phyloP scores from a whole-genome alignment of 116 monocot genomes.

The Cymodocea nodosa region DNA sequence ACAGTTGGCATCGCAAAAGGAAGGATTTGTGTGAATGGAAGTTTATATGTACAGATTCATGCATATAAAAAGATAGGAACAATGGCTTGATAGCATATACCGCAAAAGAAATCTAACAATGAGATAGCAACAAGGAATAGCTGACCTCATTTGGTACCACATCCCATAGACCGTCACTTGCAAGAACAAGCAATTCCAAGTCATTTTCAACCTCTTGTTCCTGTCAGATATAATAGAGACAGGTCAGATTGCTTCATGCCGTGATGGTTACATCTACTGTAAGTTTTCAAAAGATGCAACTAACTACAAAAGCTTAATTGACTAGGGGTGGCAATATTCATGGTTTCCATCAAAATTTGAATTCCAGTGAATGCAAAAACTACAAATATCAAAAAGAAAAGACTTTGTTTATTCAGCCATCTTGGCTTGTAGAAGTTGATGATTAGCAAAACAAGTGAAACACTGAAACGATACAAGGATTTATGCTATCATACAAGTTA shows the following conservation, averaged over 20 bases:
- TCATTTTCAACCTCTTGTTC: conserved; percentile 59
- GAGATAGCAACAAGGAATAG: background rate
- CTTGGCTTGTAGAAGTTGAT: no score
- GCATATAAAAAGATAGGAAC: no score
- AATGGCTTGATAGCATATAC: background rate
- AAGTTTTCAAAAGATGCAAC: background rate
- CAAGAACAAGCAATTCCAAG: conserved; percentile 65
- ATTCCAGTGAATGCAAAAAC: no score
- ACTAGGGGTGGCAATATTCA: background rate
- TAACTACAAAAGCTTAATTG: background rate
- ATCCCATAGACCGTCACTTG: conserved; percentile 92
- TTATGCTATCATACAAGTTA: no score
- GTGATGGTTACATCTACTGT: background rate
- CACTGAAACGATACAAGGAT: no score
- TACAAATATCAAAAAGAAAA: no score
- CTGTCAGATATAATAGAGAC: conserved; percentile 18
- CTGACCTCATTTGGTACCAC: conserved; percentile 84
- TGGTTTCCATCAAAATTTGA: no score
- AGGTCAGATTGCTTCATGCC: background rate
- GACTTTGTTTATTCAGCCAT: no score
- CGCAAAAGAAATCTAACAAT: background rate
- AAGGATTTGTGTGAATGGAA: background rate
- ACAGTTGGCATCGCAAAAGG: background rate
- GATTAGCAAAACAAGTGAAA: no score
- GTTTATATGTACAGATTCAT: no score